Evolutionary conservation across 768 basidiomycete species (phyloP), one percentile per base, ranked within the genome.

Genomic region (Rhizopogon roseolus): DNA sequence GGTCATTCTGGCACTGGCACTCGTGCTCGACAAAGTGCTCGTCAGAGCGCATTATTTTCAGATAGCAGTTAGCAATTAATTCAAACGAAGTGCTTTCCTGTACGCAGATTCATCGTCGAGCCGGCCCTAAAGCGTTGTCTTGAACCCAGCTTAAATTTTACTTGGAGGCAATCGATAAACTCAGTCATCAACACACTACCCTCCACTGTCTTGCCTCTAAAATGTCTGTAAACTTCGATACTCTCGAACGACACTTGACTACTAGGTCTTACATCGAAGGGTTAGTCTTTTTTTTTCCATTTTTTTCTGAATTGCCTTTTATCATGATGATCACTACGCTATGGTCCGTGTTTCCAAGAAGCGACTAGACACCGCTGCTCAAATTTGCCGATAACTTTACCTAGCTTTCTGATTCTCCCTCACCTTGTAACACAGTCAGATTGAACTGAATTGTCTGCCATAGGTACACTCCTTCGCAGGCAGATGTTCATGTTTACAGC

Each of bases 261-360:
- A 81, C 86, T 65, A 80, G 90, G 69, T 92, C 92, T 55, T 96
- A 96, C 70, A 79, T 96, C 48, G 90, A 94, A 69, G 93, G 93
- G 93, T 95, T 53, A 81, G 90, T 79, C 17, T 46, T n/a, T 55
- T 46, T 55, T 46, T 48, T 43, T 48, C 38, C 50, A 34, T 44
- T 46, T 40, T 27, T 32, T 32, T 32, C n/a, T 10, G 29, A 32
- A 32, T 49, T 32, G 36, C 45, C 38, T 60, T 57, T 54, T 54
- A 60, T 57, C 57, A 49, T 79, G 86, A 91, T 89, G 88, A 90
- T 71, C 71, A 67, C 60, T 62, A 75, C 68, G 88, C 88, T 88
- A 88, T 91, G 91, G 90, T 93, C 90, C 90, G 90, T 91, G 90
- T 92, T 92, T 89, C 90, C 82, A 85, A 92, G 88, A 84, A 82